Evolutionary conservation across 257 asterid genomes (phyloP).

Genomic region (Solanum verrucosum): DNA sequence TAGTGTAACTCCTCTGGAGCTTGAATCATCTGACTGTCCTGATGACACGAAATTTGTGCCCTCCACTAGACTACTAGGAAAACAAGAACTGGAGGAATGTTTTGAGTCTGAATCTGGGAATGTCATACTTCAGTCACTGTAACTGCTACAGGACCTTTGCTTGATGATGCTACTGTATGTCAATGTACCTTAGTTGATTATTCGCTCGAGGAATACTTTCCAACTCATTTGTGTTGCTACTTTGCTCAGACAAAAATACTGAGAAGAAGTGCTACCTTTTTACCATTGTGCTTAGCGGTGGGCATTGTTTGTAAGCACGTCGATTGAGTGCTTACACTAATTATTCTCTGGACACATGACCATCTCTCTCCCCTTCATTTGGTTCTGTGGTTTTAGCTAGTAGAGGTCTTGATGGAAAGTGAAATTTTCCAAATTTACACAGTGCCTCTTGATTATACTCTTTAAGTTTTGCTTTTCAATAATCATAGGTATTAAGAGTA

Average conservation of each 20-base stretch:
- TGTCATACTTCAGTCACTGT: conserved; percentile 1
- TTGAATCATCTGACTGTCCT: conserved; percentile 14
- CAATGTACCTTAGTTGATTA: not conserved
- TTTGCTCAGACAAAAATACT: not conserved
- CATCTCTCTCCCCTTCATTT: not conserved
- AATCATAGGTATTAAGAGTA: not conserved
- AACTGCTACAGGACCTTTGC: not conserved
- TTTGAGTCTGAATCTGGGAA: conserved; percentile 6
- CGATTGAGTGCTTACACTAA: not conserved
- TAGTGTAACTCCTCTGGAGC: conserved; percentile 17
- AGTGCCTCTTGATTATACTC: not conserved
- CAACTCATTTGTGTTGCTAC: not conserved
- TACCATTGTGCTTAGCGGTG: not conserved
- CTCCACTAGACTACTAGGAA: conserved; percentile 38
- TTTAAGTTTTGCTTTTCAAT: not conserved
- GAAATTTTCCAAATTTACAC: not conserved
- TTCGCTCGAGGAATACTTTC: not conserved
- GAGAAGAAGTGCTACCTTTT: not conserved
- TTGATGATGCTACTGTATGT: not conserved
- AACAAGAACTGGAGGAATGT: conserved; percentile 35
- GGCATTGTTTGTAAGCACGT: not conserved
- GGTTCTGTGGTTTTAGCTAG: not conserved
- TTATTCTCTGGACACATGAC: not conserved
- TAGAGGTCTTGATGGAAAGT: not conserved
- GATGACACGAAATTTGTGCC: conserved; percentile 32